Evolutionary conservation across 2,329 filamentous ascomycete species (phyloP), one percentile per base, ranked within the genome.

Genomic region (Cladosporium sp.): DNA sequence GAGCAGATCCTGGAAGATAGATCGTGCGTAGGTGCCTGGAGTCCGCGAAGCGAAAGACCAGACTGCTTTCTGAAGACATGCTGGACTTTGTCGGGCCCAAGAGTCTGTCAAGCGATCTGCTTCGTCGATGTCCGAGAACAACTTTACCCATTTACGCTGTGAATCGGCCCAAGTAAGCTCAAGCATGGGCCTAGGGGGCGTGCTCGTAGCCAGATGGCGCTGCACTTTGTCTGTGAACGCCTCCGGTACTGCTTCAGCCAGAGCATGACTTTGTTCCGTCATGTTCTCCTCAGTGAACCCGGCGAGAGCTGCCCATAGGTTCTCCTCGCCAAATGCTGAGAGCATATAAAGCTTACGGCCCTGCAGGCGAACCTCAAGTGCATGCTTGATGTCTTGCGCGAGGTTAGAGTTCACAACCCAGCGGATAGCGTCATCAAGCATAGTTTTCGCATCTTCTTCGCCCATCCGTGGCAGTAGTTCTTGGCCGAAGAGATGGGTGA

Each of bases 161-260:
- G 93, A 91, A 72, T 92, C 88, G 15, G 89, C 86, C 71, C 92
- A 90, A 30, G 86, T 87, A 2, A 93, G 82, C 63, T 92, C 85
- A 12, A 97, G 91, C 72, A 97, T 94, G 0, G 94, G 93, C 10
- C 94, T 87, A 8, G 95, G 95, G 4, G 95, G 95, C 73, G 97
- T 93, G 0, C 93, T 97, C 71, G 93, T 97, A 0, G 95, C 93
- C 36, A 99, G 83, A 69, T 90, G 90, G n/a, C 93, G 87, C 75
- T 99, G 95, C 44, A 98, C 85, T 75, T 97, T 96, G 28, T 88
- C 87, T 72, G 92, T 97, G 77, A 97, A 98, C 0, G 93, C 88
- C n/a, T 89, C 88, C 0, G 88, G 85, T 0, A 96, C 87, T 0
- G 86, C 78, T 60, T 84, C 87, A 0, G 87, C 90, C 2, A 94